Percentiles rank a stretch among this genome's conserved stretches.
Evolutionary conservation across 1,284 basidiomycete genomes (phyloP).

Genomic region (Ustilago bromivora): DNA sequence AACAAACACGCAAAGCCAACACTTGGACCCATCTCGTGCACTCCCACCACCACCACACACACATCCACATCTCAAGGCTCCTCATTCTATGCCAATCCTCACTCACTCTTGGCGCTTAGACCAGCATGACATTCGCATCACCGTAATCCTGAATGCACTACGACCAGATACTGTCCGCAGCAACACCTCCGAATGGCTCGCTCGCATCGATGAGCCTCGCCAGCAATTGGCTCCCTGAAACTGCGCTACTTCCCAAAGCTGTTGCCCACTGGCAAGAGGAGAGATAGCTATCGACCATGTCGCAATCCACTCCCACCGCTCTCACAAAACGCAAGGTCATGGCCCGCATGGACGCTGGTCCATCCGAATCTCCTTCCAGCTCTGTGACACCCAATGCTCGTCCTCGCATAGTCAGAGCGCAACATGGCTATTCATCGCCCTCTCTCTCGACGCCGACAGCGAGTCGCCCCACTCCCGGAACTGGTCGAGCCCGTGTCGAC

Average conservation of each 20-base stretch:
- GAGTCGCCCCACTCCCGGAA: conserved; percentile 14
- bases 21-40: not conserved
- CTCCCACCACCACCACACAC: not conserved
- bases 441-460: conserved; percentile 34
- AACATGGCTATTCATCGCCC: conserved; percentile 44
- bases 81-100: not conserved
- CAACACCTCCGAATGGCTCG: not conserved
- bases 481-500: conserved; percentile 44
- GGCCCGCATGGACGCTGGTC: conserved; percentile 41
- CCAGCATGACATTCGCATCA: not conserved
- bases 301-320: conserved; percentile 42
- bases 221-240: not conserved
- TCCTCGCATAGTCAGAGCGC: conserved; percentile 39
- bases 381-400: conserved; percentile 40
- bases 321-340: conserved; percentile 51
- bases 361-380: conserved; percentile 31
- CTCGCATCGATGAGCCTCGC: not conserved
- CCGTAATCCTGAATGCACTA: not conserved
- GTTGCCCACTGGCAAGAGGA: too few species aligned
- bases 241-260: not conserved
- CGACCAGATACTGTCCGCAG: not conserved
- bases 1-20: not conserved
- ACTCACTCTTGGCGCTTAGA: not conserved
- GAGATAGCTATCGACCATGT: conserved; percentile 15
- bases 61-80: not conserved